A percentile compares a stretch with the other conserved stretches of the same genome.
These are phyloP conservation scores for Eurotiales sp. DNA, from an alignment of 2,329 filamentous ascomycete genomes.

Conservation along the genomic window DNA sequence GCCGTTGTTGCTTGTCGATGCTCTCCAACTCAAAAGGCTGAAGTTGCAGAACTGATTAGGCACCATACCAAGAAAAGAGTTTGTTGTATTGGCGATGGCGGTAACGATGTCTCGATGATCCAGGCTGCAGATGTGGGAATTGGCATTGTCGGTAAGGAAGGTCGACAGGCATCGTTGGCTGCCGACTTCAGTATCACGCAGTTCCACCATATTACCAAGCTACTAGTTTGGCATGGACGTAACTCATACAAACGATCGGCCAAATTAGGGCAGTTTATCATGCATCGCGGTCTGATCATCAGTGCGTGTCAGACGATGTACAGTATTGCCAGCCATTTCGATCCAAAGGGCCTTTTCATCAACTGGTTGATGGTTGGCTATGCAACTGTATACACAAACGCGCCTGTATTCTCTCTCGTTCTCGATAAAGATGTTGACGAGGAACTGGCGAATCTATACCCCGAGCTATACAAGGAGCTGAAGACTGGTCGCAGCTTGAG, in stretches of 20 bases:
- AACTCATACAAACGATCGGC: constrained; percentile 96
- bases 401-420: constrained; percentile 87
- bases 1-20: constrained; percentile 95
- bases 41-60: constrained; percentile 86
- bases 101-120: constrained; percentile 99
- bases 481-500: constrained; percentile 80
- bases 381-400: constrained; percentile 91
- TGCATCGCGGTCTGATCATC: constrained; percentile 93
- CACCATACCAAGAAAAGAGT: constrained; percentile 90
- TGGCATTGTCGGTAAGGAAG: constrained; percentile 97
- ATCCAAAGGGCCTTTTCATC: constrained; percentile 90
- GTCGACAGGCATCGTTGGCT: constrained; percentile 86
- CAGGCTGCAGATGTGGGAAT: constrained; percentile 97
- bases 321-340: constrained; percentile 86
- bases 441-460: constrained; percentile 87
- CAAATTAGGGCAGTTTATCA: constrained; percentile 96
- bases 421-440: constrained; percentile 95
- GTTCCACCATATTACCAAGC: constrained; percentile 90
- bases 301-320: constrained; percentile 96
- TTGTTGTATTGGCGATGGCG: constrained; percentile 95
- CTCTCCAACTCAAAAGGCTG: constrained; percentile 94
- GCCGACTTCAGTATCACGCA: constrained; percentile 97
- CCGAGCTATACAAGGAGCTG: constrained; percentile 96
- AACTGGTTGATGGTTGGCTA: constrained; percentile 98
- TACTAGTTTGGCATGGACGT: constrained; percentile 97